These are phyloP conservation scores for Phytophthora sp. DNA, from an alignment of 352 stramenopile species.

Conservation along the genomic window DNA sequence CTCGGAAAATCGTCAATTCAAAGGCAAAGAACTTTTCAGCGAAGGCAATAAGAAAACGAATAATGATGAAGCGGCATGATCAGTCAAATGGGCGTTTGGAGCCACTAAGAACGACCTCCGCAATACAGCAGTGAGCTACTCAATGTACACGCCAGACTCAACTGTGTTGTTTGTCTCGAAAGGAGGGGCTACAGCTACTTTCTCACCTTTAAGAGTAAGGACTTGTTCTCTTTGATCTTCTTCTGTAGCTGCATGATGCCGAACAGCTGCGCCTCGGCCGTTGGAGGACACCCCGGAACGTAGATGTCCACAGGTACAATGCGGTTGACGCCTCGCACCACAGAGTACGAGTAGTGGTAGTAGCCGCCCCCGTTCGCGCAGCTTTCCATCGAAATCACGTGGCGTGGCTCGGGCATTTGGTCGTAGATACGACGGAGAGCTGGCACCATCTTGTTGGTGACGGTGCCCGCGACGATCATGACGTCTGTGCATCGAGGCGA, in stretches of 20 bases:
- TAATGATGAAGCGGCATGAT: too few relatives aligned
- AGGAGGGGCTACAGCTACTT: too few relatives aligned
- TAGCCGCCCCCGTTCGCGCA: slow-evolving; percentile 95
- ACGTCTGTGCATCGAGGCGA: slow-evolving; percentile 94
- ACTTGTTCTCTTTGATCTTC: slow-evolving; percentile 5
- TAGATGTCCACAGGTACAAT: slow-evolving; percentile 99
- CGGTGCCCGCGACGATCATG: slow-evolving; percentile 98
- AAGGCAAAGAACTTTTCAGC: not conserved
- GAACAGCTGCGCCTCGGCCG: slow-evolving; percentile 3
- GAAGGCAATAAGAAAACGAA: slow-evolving; percentile 9
- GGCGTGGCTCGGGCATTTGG: slow-evolving; percentile 98
- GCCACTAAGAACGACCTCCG: not conserved
- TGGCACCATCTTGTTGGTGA: slow-evolving; percentile 99
- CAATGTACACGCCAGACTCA: too few relatives aligned
- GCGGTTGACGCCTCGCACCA: slow-evolving; percentile 96
- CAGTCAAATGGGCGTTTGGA: slow-evolving; percentile 3
- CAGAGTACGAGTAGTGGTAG: slow-evolving; percentile 95
- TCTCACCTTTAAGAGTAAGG: slow-evolving; percentile 1
- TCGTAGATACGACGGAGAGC: slow-evolving; percentile 96
- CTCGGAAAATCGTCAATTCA: not conserved
- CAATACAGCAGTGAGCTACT: not conserved
- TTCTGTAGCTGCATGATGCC: slow-evolving; percentile 10
- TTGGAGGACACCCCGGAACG: slow-evolving; percentile 93
- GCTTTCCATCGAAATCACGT: slow-evolving; percentile 97
- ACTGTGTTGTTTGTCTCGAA: not conserved